A percentile compares a stretch with the other conserved stretches of the same genome.
These are phyloP conservation scores for Penicillium freii DNA, from an alignment of 2,329 filamentous ascomycete species.

Conservation along the genomic window DNA sequence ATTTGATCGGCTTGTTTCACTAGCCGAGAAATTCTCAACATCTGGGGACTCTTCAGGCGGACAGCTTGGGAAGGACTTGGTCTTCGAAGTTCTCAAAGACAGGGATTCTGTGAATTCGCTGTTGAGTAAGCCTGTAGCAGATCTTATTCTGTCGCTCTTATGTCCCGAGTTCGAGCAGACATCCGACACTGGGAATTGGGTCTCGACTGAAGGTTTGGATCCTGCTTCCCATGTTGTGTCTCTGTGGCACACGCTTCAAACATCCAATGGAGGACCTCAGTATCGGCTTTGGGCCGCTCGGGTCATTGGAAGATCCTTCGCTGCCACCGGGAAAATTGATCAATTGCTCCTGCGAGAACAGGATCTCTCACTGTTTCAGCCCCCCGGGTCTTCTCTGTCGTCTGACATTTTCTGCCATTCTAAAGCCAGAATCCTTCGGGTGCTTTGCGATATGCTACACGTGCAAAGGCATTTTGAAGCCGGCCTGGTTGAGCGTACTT, in stretches of 20 bases:
- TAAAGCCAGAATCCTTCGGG: constrained; percentile 60
- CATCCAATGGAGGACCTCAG: constrained; percentile 60
- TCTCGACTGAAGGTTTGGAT: constrained; percentile 65
- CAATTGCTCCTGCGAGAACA: constrained; percentile 48
- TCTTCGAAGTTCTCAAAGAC: constrained; percentile 78
- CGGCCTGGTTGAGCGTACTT: constrained; percentile 45
- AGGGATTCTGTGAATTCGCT: constrained; percentile 61
- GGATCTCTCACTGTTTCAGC: constrained; percentile 28
- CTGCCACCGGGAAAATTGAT: constrained; percentile 65
- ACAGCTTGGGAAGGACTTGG: constrained; percentile 73
- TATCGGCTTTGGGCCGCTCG: constrained; percentile 84
- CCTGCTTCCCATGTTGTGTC: constrained; percentile 62
- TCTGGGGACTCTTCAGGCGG: constrained; percentile 68
- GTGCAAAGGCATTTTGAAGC: constrained; percentile 52
- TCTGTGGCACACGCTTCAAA: constrained; percentile 73
- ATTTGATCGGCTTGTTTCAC: constrained; percentile 66
- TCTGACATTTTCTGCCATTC: constrained; percentile 44
- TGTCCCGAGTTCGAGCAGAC: constrained; percentile 71
- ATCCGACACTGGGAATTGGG: constrained; percentile 58
- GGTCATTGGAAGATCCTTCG: constrained; percentile 80
- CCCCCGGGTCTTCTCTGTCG: constrained; percentile 1
- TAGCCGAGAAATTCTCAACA: constrained; percentile 65
- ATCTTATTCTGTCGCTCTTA: constrained; percentile 50
- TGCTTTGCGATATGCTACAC: constrained; percentile 62
- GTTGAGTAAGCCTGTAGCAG: constrained; percentile 66